Percentiles rank a stretch among this genome's conserved stretches.
phyloP scores from a whole-genome alignment of 2,329 filamentous ascomycete genomes.

The Trichophyton schoenleinii region DNA sequence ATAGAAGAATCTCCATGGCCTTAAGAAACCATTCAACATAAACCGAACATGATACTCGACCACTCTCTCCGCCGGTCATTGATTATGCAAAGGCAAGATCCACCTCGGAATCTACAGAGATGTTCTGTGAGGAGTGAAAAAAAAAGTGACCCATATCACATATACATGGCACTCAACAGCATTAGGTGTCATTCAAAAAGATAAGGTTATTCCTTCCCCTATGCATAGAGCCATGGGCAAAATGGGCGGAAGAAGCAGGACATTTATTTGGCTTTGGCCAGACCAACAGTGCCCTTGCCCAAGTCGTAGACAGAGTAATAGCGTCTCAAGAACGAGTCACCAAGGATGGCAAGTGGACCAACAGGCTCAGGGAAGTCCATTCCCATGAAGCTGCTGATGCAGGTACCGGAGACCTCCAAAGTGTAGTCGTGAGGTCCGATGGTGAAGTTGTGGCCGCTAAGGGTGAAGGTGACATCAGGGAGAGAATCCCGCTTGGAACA shows the following conservation, averaged over 20 bases:
- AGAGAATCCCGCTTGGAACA: conserved; percentile 71
- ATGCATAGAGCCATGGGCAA: not conserved
- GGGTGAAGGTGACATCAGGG: conserved; percentile 81
- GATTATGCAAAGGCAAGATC: not conserved
- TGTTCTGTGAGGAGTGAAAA: not conserved
- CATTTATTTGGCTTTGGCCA: conserved; percentile 50
- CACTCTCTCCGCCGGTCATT: not conserved
- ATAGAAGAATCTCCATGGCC: not conserved
- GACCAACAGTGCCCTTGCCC: conserved; percentile 73
- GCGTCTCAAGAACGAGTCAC: conserved; percentile 46
- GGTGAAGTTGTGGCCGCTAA: conserved; percentile 85
- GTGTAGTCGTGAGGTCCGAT: conserved; percentile 88
- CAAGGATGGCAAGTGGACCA: conserved; percentile 86
- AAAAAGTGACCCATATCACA: not conserved
- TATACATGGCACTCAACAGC: not conserved
- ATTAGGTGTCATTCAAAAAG: not conserved
- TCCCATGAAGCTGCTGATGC: conserved; percentile 94
- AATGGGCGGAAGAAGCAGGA: not conserved
- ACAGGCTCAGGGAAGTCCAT: conserved; percentile 81
- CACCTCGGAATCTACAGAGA: not conserved
- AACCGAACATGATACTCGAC: conserved; percentile 1
- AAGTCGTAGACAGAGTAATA: conserved; percentile 91
- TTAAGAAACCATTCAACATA: not conserved
- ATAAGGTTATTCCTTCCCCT: not conserved
- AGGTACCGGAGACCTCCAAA: conserved; percentile 85